Percentiles rank a stretch among this genome's conserved stretches.
Conservation (phyloP, 345 rosid species). For the Salix viminalis region DNA sequence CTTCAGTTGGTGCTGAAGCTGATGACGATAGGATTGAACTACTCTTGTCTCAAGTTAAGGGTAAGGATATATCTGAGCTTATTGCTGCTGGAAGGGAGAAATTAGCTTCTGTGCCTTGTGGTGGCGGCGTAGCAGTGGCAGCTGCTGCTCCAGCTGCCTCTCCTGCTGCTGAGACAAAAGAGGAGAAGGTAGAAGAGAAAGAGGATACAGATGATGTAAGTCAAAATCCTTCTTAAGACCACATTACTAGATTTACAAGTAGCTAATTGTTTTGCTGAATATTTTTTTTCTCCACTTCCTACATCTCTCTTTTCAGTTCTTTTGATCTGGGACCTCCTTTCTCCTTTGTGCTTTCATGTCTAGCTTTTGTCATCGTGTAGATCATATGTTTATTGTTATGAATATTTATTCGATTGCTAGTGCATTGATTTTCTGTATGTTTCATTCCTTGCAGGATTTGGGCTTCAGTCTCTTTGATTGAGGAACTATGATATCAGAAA, state of each 20-base stretch:
- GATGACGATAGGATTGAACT: conserved; percentile 14
- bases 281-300: too few relatives aligned
- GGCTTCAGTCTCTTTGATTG: conserved; percentile 11
- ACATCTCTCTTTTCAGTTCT: too few relatives aligned
- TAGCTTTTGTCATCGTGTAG: too few relatives aligned
- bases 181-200: conserved; percentile 19
- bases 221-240: not conserved
- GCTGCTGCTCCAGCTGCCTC: not conserved
- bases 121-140: conserved; percentile 16
- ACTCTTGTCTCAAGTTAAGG: conserved; percentile 16
- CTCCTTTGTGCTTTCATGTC: too few relatives aligned
- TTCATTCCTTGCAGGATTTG: not conserved
- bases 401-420: too few relatives aligned
- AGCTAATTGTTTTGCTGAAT: too few relatives aligned
- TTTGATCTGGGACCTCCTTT: too few relatives aligned
- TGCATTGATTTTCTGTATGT: not conserved
- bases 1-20: conserved; percentile 23
- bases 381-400: too few relatives aligned
- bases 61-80: conserved; percentile 16
- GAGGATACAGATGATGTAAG: conserved; percentile 19
- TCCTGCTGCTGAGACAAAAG: conserved; percentile 7
- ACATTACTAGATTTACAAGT: too few relatives aligned
- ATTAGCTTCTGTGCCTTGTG: conserved; percentile 25
- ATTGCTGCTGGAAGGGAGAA: conserved; percentile 25
- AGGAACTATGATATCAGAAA: not conserved